phyloP scores from a whole-genome alignment of 768 basidiomycete genomes.

The Plicaturopsis crispa region DNA sequence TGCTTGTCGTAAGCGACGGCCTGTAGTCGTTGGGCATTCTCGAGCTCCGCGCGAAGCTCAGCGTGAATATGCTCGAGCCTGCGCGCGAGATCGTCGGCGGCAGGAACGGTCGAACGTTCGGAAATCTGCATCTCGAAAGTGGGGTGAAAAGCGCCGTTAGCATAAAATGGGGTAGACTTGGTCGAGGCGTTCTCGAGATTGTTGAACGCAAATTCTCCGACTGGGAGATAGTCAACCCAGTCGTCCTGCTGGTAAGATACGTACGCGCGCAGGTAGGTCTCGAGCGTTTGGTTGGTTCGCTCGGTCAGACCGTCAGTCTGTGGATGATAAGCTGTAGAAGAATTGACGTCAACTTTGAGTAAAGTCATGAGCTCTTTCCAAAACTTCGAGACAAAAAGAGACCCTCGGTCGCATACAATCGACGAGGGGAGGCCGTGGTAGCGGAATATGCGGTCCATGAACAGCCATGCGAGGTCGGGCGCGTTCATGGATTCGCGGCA shows the following conservation, averaged over 20 bases:
- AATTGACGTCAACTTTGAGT: slow-evolving; percentile 9
- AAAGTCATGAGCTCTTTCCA: slow-evolving; percentile 18
- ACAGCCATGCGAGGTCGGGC: slow-evolving; percentile 3
- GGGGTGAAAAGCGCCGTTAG: slow-evolving; percentile 25
- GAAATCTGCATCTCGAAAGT: slow-evolving; percentile 21
- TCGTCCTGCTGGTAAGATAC: slow-evolving; percentile 32
- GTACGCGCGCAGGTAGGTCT: slow-evolving; percentile 28
- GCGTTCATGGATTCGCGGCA: neutral
- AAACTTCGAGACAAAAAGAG: slow-evolving; percentile 11
- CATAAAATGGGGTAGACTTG: slow-evolving; percentile 27
- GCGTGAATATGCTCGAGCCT: slow-evolving; percentile 22
- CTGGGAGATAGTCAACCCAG: slow-evolving; percentile 30
- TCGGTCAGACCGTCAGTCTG: slow-evolving; percentile 33
- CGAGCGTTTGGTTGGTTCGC: slow-evolving; percentile 27
- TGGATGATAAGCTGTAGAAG: slow-evolving; percentile 36
- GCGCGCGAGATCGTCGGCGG: slow-evolving; percentile 20
- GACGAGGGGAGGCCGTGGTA: slow-evolving; percentile 2
- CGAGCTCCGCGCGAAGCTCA: slow-evolving; percentile 24
- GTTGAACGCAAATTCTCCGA: slow-evolving; percentile 36
- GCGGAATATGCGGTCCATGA: neutral
- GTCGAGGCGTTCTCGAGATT: slow-evolving; percentile 25
- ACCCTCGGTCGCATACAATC: slow-evolving; percentile 5
- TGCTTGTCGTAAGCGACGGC: slow-evolving; percentile 20
- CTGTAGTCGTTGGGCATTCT: slow-evolving; percentile 20
- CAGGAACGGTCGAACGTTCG: slow-evolving; percentile 20